Evolutionary conservation across 2,329 filamentous ascomycete genomes (phyloP), one percentile per base, ranked within the genome.

Genomic region (Cordyceps javanica): DNA sequence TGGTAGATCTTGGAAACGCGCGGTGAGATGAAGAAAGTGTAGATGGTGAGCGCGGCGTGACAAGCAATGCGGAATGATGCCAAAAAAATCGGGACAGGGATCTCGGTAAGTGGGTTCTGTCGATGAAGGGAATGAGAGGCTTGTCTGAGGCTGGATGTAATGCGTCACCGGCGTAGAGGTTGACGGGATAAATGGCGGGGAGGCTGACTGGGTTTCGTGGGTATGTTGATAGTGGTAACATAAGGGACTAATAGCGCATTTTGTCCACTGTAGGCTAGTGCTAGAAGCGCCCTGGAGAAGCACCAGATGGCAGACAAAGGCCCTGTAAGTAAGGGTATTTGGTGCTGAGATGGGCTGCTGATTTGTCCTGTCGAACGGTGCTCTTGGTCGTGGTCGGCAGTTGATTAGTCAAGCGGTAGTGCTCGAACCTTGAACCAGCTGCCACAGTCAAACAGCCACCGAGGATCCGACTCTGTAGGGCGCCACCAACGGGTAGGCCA

Each of bases 121-220:
- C 16, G 28, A 54, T 54, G 39, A 19, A 55, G 28, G 39, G 13
- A 21, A 14, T 36, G 21, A 21, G 28, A 32, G 11, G 50, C 26
- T 44, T 13, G 36, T 26, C 19, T 19, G 51, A 54, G n/a, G 26
- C 30, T 32, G 10, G 28, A 55, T 45, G 41, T 21, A 55, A 55
- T 55, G 52, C 52, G 52, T 55, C 52, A 55, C 52, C 41, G 41
- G 52, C 52, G 52, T 19, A 23, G 30, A 45, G 14, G 42, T 36
- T 46, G 41, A 45, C 21, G 52, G 38, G 26, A 54, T 53, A 19
- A 21, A 34, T 44, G 51, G 51, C 36, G 51, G 14, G 38, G 28
- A 42, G 28, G 14, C 9, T 42, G 39, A 42, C 11, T 19, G 36
- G 36, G 14, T 5, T 14, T 38, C 14, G 16, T n/a, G 38, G n/a